Evolutionary conservation across 2,329 filamentous ascomycete genomes (phyloP).

Genomic region (Plectosphaerella sp.): DNA sequence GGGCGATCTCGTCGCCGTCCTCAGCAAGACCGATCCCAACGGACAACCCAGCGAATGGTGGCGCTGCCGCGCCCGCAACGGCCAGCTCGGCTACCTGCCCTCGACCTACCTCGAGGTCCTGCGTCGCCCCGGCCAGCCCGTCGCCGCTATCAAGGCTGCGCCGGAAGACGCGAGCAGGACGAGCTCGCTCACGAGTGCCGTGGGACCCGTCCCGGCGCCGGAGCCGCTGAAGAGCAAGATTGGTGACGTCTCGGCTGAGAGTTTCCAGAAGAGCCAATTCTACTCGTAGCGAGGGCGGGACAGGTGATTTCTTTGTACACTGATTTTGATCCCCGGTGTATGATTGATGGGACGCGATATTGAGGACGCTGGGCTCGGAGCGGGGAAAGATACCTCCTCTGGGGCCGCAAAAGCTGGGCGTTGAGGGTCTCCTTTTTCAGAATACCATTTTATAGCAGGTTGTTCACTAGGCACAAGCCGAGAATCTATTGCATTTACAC

Average conservation of each 20-base stretch:
- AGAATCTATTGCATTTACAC: neutral
- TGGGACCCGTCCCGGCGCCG: slow-evolving; percentile 14
- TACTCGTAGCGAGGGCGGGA: slow-evolving; percentile 37
- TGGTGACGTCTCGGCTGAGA: slow-evolving; percentile 48
- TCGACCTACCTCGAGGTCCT: slow-evolving; percentile 82
- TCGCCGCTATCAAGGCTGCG: slow-evolving; percentile 48
- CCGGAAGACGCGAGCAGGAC: slow-evolving; percentile 41
- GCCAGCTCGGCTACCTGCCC: slow-evolving; percentile 86
- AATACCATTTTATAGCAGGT: slow-evolving; percentile 1
- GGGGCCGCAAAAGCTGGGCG: slow-evolving; percentile 12
- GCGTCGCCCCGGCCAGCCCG: slow-evolving; percentile 44
- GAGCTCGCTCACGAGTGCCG: slow-evolving; percentile 45
- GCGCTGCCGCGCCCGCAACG: slow-evolving; percentile 87
- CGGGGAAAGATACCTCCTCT: neutral
- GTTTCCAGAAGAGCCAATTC: slow-evolving; percentile 56
- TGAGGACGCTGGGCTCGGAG: neutral
- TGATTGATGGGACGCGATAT: neutral
- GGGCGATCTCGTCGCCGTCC: slow-evolving; percentile 89
- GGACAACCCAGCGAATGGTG: slow-evolving; percentile 96
- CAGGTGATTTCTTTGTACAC: slow-evolving; percentile 7
- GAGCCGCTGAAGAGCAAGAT: slow-evolving; percentile 39
- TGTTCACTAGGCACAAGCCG: neutral
- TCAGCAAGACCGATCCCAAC: slow-evolving; percentile 87
- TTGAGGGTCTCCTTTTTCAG: slow-evolving; percentile 6
- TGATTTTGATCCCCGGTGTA: neutral